Conservation (phyloP, 371 early-diverging fungal genomes). For the Chytridium lagenaria region DNA sequence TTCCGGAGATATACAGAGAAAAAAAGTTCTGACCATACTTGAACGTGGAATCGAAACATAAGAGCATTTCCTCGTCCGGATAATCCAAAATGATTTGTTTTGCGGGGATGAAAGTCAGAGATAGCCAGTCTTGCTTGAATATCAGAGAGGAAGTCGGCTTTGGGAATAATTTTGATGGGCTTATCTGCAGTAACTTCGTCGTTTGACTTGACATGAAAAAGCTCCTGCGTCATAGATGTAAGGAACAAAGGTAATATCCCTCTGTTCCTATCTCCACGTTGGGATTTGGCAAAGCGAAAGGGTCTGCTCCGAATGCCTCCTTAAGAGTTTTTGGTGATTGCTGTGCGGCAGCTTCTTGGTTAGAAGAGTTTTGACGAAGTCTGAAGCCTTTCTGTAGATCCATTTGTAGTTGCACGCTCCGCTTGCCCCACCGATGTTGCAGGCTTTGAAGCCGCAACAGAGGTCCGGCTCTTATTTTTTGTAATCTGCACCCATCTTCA, state of each 20-base stretch:
- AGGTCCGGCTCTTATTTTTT: background rate
- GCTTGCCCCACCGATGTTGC: background rate
- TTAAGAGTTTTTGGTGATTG: background rate
- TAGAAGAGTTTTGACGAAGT: background rate
- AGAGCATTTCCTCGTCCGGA: constrained; percentile 55
- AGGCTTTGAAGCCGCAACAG: background rate
- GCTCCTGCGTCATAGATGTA: constrained; percentile 55
- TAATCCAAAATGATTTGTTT: constrained; percentile 54
- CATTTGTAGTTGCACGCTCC: background rate
- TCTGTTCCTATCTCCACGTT: constrained; percentile 30
- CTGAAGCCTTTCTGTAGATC: background rate
- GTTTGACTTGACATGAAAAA: constrained; percentile 56
- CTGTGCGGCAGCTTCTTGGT: background rate
- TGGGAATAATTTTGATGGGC: constrained; percentile 58
- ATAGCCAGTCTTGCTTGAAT: constrained; percentile 55
- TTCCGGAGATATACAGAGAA: constrained; percentile 44
- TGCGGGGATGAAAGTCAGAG: constrained; percentile 60
- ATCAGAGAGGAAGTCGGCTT: constrained; percentile 58
- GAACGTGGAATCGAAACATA: constrained; percentile 56
- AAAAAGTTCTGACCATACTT: constrained; percentile 64
- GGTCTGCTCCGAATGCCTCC: background rate
- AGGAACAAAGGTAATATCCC: constrained; percentile 61
- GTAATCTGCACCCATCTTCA: background rate
- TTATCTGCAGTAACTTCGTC: constrained; percentile 57
- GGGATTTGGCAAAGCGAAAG: constrained; percentile 29